Evolutionary conservation across 2,329 filamentous ascomycete species (phyloP).

Genomic region (Seiridium cupressi): DNA sequence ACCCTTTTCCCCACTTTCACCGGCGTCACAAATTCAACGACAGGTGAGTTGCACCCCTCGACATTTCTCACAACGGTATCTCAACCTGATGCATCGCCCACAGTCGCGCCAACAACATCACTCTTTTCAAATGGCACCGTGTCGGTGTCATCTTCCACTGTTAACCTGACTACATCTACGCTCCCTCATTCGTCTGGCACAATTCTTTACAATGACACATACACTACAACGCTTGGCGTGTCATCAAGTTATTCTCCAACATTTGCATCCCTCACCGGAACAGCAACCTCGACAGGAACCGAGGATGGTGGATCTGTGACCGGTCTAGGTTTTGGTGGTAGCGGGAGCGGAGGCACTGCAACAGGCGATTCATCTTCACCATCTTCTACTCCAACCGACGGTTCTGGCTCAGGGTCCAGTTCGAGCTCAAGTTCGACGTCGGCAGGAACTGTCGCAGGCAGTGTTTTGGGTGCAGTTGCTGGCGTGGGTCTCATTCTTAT

Average conservation of each 20-base stretch:
- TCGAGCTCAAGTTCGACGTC: slow-evolving; percentile 21
- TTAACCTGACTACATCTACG: slow-evolving; percentile 11
- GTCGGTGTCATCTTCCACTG: slow-evolving; percentile 7
- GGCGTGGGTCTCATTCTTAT: slow-evolving; percentile 56
- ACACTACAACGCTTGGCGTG: slow-evolving; percentile 9
- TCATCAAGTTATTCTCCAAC: slow-evolving; percentile 9
- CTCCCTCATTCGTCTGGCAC: slow-evolving; percentile 11
- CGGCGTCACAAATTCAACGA: slow-evolving; percentile 6
- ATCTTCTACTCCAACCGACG: slow-evolving; percentile 20
- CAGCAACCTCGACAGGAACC: slow-evolving; percentile 16
- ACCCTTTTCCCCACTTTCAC: slow-evolving; percentile 8
- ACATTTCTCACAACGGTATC: too few species aligned
- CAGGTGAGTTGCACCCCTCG: neutral
- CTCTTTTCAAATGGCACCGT: slow-evolving; percentile 8
- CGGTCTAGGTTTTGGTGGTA: slow-evolving; percentile 8
- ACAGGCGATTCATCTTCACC: slow-evolving; percentile 19
- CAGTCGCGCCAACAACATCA: neutral
- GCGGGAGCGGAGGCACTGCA: slow-evolving; percentile 16
- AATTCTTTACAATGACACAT: slow-evolving; percentile 12
- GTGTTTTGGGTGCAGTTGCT: slow-evolving; percentile 57
- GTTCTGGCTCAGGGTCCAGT: slow-evolving; percentile 11
- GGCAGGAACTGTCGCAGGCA: slow-evolving; percentile 45
- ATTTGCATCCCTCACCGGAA: slow-evolving; percentile 11
- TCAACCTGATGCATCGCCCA: too few species aligned
- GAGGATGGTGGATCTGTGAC: slow-evolving; percentile 13